Conservation (phyloP, 352 stramenopile genomes). For the Phytophthora sansomeana region DNA sequence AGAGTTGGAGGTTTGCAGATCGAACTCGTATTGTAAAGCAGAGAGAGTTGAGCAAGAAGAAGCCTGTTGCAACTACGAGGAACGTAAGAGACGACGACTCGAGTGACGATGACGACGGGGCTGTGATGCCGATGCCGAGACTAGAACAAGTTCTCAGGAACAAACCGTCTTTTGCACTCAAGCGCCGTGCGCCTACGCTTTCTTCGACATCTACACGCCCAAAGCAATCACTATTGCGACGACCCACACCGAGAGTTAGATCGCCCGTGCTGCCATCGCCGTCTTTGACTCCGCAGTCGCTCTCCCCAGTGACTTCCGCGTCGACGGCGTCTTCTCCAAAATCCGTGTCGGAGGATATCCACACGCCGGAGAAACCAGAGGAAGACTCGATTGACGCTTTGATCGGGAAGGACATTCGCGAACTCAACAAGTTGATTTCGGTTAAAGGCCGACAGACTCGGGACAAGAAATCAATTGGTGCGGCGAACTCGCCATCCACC, state of each 20-base stretch:
- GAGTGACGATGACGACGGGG: constrained; percentile 20
- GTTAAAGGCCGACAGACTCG: constrained; percentile 18
- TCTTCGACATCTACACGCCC: constrained; percentile 8
- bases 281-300: constrained; percentile 24
- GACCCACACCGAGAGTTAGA: background rate
- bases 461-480: background rate
- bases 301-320: constrained; percentile 31
- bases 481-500: constrained; percentile 30
- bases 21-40: background rate
- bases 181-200: constrained; percentile 11
- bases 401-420: constrained; percentile 52
- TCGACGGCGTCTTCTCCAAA: constrained; percentile 28
- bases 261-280: constrained; percentile 24
- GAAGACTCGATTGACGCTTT: constrained; percentile 58
- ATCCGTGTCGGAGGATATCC: constrained; percentile 35
- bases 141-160: constrained; percentile 48
- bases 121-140: constrained; percentile 58
- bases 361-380: constrained; percentile 16
- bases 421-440: constrained; percentile 53
- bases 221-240: background rate
- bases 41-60: constrained; percentile 3
- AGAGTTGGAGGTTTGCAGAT: constrained; percentile 8
- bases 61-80: background rate
- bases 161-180: constrained; percentile 47
- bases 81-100: constrained; percentile 5